Percentiles rank a stretch among this genome's conserved stretches.
Evolutionary conservation across 345 rosid species (phyloP).

Genomic region (Erysimum cheiranthoides): DNA sequence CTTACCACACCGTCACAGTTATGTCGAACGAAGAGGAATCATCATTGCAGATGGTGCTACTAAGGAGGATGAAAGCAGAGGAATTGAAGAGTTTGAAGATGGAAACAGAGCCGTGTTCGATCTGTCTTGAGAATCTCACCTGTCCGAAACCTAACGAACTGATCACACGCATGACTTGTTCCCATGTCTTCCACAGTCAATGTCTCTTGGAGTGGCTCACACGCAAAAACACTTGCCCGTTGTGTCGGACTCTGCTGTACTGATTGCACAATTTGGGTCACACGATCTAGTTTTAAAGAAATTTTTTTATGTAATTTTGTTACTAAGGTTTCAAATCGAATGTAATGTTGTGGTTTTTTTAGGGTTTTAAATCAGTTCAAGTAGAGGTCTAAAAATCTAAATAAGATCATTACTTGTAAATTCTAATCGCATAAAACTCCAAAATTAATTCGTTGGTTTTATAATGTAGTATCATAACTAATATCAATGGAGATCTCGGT

Average conservation of each 20-base stretch:
- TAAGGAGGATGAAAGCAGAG: background rate
- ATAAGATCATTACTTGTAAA: too few species aligned
- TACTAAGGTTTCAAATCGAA: background rate
- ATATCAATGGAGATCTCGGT: background rate
- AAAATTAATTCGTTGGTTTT: too few species aligned
- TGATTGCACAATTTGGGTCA: background rate
- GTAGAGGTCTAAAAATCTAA: too few species aligned
- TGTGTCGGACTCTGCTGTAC: slow-evolving; percentile 26
- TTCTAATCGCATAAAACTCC: too few species aligned
- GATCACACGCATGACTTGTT: slow-evolving; percentile 21
- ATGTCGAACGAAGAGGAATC: background rate
- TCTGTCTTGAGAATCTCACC: slow-evolving; percentile 21
- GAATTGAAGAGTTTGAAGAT: background rate
- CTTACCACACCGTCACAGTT: background rate
- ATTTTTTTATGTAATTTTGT: background rate
- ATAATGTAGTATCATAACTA: too few species aligned
- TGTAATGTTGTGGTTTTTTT: background rate
- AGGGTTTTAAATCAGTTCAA: background rate
- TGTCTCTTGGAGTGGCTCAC: slow-evolving; percentile 33
- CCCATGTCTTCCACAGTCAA: slow-evolving; percentile 23
- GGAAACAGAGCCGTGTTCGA: slow-evolving; percentile 35
- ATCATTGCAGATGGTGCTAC: slow-evolving; percentile 8
- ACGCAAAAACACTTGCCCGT: slow-evolving; percentile 23
- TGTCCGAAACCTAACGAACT: slow-evolving; percentile 2
- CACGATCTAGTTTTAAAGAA: background rate